Conservation (phyloP, 371 early-diverging fungal genomes). For the Smittium culicis region DNA sequence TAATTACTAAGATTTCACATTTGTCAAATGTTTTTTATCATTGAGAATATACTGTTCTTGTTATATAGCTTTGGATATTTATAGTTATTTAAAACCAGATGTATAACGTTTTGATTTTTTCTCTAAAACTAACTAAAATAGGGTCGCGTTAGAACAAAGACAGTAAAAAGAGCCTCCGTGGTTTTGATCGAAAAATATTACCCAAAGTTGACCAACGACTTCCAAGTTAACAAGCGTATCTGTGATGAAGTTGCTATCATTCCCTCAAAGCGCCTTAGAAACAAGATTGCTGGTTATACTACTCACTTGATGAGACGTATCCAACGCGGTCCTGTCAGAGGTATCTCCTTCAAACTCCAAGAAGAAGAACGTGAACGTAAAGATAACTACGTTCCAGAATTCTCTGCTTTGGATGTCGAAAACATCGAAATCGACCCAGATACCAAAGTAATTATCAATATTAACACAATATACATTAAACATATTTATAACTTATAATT, state of each 20-base stretch:
- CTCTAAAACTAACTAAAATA: conserved; percentile 13
- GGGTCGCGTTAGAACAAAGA: conserved; percentile 90
- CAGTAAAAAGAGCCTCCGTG: conserved; percentile 99
- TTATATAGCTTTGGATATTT: too few relatives aligned
- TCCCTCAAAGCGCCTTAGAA: conserved; percentile 98
- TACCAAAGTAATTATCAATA: conserved; percentile 36
- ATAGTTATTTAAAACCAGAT: too few relatives aligned
- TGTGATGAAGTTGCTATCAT: conserved; percentile 96
- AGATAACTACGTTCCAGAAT: conserved; percentile 99
- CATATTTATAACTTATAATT: conserved; percentile 5
- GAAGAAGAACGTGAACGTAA: conserved; percentile 99
- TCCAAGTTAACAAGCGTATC: conserved; percentile 99
- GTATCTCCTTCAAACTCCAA: conserved; percentile 99
- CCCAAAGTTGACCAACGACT: conserved; percentile 96
- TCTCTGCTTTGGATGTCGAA: conserved; percentile 92
- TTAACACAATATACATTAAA: too few relatives aligned
- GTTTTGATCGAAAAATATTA: conserved; percentile 99
- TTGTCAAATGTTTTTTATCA: too few relatives aligned
- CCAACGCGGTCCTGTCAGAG: conserved; percentile 97
- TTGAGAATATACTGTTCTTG: too few relatives aligned
- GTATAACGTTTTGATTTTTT: too few relatives aligned
- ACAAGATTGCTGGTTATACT: conserved; percentile 99
- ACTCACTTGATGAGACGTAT: conserved; percentile 99
- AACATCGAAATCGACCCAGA: conserved; percentile 92
- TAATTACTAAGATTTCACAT: too few relatives aligned